Evolutionary conservation across 1,284 basidiomycete species (phyloP).

Genomic region (Earliella scabrosa): DNA sequence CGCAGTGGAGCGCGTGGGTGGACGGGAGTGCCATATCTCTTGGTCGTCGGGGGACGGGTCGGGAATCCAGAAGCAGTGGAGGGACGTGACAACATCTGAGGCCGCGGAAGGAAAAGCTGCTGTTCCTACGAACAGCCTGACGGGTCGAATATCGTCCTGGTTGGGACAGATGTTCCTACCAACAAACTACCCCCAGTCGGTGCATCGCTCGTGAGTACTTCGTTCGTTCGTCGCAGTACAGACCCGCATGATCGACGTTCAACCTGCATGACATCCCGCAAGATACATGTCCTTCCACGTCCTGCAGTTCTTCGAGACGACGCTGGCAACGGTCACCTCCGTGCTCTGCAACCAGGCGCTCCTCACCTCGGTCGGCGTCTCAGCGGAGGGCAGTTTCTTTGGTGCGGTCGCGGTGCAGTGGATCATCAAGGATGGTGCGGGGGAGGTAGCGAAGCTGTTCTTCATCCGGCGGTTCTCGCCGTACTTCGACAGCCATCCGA

Average conservation of each 20-base stretch:
- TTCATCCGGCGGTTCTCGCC: slow-evolving; percentile 37
- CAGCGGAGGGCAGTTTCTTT: slow-evolving; percentile 37
- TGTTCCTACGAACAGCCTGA: slow-evolving; percentile 19
- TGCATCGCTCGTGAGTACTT: slow-evolving; percentile 36
- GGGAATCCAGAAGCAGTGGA: slow-evolving; percentile 33
- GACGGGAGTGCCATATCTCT: slow-evolving; percentile 34
- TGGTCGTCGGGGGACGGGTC: slow-evolving; percentile 25
- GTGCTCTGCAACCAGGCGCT: slow-evolving; percentile 39
- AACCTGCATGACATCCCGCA: too few species aligned
- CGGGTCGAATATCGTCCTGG: slow-evolving; percentile 32
- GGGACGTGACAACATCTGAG: slow-evolving; percentile 18
- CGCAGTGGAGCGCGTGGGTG: slow-evolving; percentile 35
- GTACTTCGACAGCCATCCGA: slow-evolving; percentile 39
- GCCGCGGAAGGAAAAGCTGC: slow-evolving; percentile 14
- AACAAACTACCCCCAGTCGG: slow-evolving; percentile 38
- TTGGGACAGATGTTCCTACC: slow-evolving; percentile 38
- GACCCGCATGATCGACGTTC: background rate
- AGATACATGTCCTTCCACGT: slow-evolving; percentile 36
- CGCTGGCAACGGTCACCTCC: slow-evolving; percentile 33
- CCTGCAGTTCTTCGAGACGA: slow-evolving; percentile 36
- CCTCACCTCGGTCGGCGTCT: slow-evolving; percentile 36
- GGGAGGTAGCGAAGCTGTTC: slow-evolving; percentile 38
- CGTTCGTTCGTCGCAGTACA: background rate
- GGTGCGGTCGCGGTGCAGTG: slow-evolving; percentile 40
- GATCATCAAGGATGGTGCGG: slow-evolving; percentile 40